Evolutionary conservation across 108 stramenopile species (phyloP), one percentile per base, ranked within the genome.

Genomic region (Cyclotella baltica): DNA sequence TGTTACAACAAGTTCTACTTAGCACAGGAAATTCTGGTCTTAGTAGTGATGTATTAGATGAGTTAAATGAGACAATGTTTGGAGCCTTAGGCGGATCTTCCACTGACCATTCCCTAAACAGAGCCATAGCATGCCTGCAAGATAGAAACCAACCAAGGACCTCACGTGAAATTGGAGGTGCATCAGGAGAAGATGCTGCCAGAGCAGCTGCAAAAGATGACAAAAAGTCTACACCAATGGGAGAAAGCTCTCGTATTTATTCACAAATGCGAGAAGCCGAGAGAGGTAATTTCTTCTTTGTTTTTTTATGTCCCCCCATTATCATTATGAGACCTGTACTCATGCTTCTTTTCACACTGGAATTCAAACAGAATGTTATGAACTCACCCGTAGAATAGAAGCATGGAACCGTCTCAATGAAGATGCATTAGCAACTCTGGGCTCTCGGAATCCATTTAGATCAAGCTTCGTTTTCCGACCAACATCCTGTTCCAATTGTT

Each of bases 331-430:
- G 3, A 29, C 11, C 35, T n/a, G n/a, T 20, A 50, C 67, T 50
- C 1, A 50, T n/a, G 29, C 30, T n/a, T 20, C 4, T 67, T 19
- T 22, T 23, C 22, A 1, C 31, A 33, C 33, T 51, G 5, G 13
- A 20, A 2, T 40, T 5, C 19, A 55, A 33, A 4, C 51, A 67
- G 95, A 96, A 61, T 80, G 88, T 38, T 86, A 70, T 52, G 88
- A 89, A 62, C 62, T 96, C 6, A 73, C 76, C 50, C 67, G 88
- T n/a, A 83, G 88, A 13, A 78, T 93, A 18, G 75, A 84, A 64
- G 90, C 92, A 20, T 96, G 95, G 95, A 71, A 83, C 38, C 72
- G 83, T 28, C 74, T 96, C 11, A 89, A 93, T 27, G 55, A 68
- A 30, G 95, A 92, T 65, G 61, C 56, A 1, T 61, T 83, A 72